Evolutionary conservation across 2,329 filamentous ascomycete species (phyloP).

Genomic region (Arthrobotrys musiformis): DNA sequence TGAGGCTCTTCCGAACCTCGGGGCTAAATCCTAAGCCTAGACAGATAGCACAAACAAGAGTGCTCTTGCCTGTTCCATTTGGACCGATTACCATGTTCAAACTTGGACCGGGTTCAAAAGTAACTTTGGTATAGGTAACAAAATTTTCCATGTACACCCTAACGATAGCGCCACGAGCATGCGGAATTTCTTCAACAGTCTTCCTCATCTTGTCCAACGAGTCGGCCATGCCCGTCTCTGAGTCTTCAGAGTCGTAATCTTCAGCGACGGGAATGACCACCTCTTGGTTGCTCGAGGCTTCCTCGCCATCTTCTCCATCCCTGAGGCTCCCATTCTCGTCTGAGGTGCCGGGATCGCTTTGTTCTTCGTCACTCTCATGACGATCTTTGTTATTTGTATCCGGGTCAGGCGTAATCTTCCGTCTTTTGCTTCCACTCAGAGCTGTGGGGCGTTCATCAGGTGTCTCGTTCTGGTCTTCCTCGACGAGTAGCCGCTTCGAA

Average conservation of each 20-base stretch:
- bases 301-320: not conserved
- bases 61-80: slow-evolving; percentile 98
- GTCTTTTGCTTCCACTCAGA: slow-evolving; percentile 27
- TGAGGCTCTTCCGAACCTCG: slow-evolving; percentile 62
- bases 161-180: slow-evolving; percentile 80
- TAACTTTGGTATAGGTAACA: slow-evolving; percentile 91
- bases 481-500: slow-evolving; percentile 13
- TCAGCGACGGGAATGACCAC: slow-evolving; percentile 52
- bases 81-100: slow-evolving; percentile 99
- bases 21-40: slow-evolving; percentile 87
- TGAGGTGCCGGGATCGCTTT: slow-evolving; percentile 1
- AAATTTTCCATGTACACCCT: slow-evolving; percentile 88
- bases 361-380: not conserved
- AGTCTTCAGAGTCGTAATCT: slow-evolving; percentile 52
- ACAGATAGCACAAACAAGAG: slow-evolving; percentile 95
- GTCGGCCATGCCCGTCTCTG: slow-evolving; percentile 45
- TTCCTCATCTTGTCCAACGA: slow-evolving; percentile 56
- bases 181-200: slow-evolving; percentile 40
- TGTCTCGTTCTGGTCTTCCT: not conserved
- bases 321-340: not conserved
- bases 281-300: not conserved
- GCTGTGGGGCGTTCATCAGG: not conserved
- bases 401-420: slow-evolving; percentile 26
- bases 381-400: not conserved
- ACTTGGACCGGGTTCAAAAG: slow-evolving; percentile 89